A percentile compares a stretch with the other conserved stretches of the same genome.
Conservation (phyloP, 2,329 filamentous ascomycete genomes). For the Xylariaceae sp. region DNA sequence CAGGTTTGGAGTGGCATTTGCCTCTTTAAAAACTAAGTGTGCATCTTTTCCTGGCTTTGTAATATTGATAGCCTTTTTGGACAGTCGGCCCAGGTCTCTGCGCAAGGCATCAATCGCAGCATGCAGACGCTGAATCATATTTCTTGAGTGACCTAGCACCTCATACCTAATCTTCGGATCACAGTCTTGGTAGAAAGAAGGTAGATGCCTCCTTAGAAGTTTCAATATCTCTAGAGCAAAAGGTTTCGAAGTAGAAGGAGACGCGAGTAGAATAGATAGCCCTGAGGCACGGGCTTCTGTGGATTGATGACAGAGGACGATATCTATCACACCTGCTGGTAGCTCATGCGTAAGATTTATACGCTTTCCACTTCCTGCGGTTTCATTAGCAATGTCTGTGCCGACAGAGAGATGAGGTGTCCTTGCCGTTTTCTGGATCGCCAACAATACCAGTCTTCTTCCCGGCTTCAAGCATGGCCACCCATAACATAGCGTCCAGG, state of each 20-base stretch:
- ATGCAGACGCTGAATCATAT: slow-evolving; percentile 73
- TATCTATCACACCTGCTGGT: slow-evolving; percentile 46
- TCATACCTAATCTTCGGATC: slow-evolving; percentile 86
- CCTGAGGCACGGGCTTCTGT: slow-evolving; percentile 73
- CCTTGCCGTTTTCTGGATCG: slow-evolving; percentile 53
- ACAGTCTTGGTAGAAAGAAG: slow-evolving; percentile 74
- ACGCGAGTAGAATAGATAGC: slow-evolving; percentile 75
- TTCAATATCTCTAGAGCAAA: slow-evolving; percentile 62
- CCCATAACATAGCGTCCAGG: slow-evolving; percentile 56
- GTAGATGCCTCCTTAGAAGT: slow-evolving; percentile 63
- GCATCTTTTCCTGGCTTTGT: background rate
- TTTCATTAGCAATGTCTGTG: slow-evolving; percentile 9
- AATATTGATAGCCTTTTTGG: slow-evolving; percentile 32
- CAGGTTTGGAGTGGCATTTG: background rate
- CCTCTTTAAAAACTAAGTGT: background rate
- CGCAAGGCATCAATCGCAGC: slow-evolving; percentile 59
- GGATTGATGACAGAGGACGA: slow-evolving; percentile 54
- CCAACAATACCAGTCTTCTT: slow-evolving; percentile 69
- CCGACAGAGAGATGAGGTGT: slow-evolving; percentile 7
- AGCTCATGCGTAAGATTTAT: slow-evolving; percentile 33
- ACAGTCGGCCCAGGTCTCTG: slow-evolving; percentile 30
- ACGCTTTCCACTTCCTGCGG: slow-evolving; percentile 22
- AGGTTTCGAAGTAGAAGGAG: slow-evolving; percentile 70
- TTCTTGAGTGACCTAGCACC: slow-evolving; percentile 69
- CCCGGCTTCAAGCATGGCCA: slow-evolving; percentile 67